These are phyloP conservation scores for Zygoascus bituminiphila DNA, from an alignment of 805 yeast species.

Conservation along the genomic window DNA sequence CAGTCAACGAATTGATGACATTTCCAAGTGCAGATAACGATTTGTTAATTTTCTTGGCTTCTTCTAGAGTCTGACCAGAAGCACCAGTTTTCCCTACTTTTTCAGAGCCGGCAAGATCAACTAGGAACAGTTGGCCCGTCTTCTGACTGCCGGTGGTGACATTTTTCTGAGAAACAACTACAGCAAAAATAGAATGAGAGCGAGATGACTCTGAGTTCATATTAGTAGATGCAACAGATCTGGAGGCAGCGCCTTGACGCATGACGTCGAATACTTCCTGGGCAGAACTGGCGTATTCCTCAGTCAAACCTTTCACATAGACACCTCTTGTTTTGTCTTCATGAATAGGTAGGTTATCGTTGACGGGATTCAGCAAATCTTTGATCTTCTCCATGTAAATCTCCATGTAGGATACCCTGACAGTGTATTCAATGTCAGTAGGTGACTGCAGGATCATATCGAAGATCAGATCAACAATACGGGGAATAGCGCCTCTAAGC, in stretches of 20 bases:
- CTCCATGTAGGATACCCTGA: slow-evolving; percentile 69
- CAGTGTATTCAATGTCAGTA: slow-evolving; percentile 51
- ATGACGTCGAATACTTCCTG: slow-evolving; percentile 52
- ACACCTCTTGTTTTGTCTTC: slow-evolving; percentile 61
- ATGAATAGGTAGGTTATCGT: slow-evolving; percentile 43
- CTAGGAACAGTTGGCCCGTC: slow-evolving; percentile 58
- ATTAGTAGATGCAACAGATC: slow-evolving; percentile 54
- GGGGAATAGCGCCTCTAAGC: slow-evolving; percentile 59
- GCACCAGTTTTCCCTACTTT: slow-evolving; percentile 73
- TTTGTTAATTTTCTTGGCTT: slow-evolving; percentile 74
- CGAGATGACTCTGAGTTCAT: slow-evolving; percentile 71
- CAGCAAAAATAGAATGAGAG: slow-evolving; percentile 71
- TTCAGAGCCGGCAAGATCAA: slow-evolving; percentile 86
- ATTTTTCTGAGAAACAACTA: slow-evolving; percentile 57
- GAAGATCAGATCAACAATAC: slow-evolving; percentile 62
- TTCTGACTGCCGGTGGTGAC: slow-evolving; percentile 47
- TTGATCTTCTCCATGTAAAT: slow-evolving; percentile 69
- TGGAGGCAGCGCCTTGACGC: slow-evolving; percentile 46
- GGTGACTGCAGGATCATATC: slow-evolving; percentile 39
- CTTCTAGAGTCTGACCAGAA: slow-evolving; percentile 64
- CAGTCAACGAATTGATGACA: slow-evolving; percentile 73
- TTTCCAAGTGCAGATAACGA: slow-evolving; percentile 72
- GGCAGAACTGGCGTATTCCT: slow-evolving; percentile 48
- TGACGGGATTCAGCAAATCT: slow-evolving; percentile 51
- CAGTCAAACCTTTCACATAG: slow-evolving; percentile 61